phyloP scores from a whole-genome alignment of 2,329 filamentous ascomycete species.

The Didymosphaeria variabile region DNA sequence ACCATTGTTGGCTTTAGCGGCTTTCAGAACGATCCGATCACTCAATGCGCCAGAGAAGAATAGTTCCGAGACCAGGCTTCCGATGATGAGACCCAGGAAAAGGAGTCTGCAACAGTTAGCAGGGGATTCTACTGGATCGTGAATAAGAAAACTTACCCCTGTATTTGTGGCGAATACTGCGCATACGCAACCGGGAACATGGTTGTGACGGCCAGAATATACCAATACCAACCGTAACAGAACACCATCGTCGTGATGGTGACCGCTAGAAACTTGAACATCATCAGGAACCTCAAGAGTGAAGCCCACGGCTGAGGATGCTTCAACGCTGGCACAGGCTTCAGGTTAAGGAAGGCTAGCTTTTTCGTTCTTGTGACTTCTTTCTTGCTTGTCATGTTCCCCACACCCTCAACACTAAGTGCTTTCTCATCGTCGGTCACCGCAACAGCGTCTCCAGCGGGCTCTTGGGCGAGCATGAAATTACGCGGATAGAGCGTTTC shows the following conservation, averaged over 20 bases:
- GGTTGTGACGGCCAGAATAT: slow-evolving; percentile 6
- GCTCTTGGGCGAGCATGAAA: slow-evolving; percentile 6
- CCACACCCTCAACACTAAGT: not conserved
- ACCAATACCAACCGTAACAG: slow-evolving; percentile 15
- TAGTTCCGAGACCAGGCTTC: slow-evolving; percentile 8
- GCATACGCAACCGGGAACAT: slow-evolving; percentile 14
- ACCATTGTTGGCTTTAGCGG: slow-evolving; percentile 7
- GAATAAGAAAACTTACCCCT: slow-evolving; percentile 2
- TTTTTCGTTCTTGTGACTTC: not conserved
- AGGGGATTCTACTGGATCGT: not conserved
- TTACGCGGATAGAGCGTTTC: slow-evolving; percentile 10
- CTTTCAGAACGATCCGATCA: slow-evolving; percentile 7
- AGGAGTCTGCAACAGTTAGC: not conserved
- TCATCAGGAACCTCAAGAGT: slow-evolving; percentile 10
- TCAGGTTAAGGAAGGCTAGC: slow-evolving; percentile 6
- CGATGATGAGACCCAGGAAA: slow-evolving; percentile 9
- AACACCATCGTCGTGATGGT: slow-evolving; percentile 2
- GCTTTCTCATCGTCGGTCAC: not conserved
- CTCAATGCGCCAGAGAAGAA: slow-evolving; percentile 14
- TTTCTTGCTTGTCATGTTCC: not conserved
- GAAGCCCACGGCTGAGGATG: slow-evolving; percentile 10
- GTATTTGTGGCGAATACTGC: slow-evolving; percentile 10
- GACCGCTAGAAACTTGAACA: slow-evolving; percentile 7
- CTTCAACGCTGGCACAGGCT: slow-evolving; percentile 5
- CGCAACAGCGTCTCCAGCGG: not conserved